phyloP scores from a whole-genome alignment of 2,329 filamentous ascomycete species.

The Pezicula carpinea region DNA sequence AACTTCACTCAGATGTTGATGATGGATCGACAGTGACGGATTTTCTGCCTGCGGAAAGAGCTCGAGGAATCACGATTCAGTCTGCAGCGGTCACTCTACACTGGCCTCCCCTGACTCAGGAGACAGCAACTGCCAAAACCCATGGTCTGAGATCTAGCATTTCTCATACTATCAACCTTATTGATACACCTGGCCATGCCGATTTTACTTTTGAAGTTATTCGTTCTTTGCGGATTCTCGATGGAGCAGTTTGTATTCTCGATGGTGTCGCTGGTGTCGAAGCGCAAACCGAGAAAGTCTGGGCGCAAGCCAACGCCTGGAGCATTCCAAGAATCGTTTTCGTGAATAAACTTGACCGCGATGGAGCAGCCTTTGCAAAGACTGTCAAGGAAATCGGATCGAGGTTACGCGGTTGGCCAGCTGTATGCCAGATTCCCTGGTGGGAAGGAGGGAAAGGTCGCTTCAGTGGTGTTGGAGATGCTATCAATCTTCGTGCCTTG shows the following conservation, averaged over 20 bases:
- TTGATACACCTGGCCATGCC: constrained; percentile 94
- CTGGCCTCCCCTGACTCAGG: constrained; percentile 63
- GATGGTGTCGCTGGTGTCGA: constrained; percentile 93
- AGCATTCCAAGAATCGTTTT: constrained; percentile 78
- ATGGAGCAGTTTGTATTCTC: constrained; percentile 88
- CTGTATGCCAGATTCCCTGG: constrained; percentile 94
- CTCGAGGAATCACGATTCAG: constrained; percentile 94
- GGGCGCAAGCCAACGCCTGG: constrained; percentile 83
- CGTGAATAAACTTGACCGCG: constrained; percentile 81
- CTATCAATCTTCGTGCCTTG: constrained; percentile 69
- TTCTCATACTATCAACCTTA: constrained; percentile 77
- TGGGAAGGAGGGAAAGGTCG: constrained; percentile 70
- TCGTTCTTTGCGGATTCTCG: constrained; percentile 79
- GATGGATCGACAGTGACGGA: constrained; percentile 96
- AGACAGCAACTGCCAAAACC: constrained; percentile 22
- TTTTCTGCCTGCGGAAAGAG: constrained; percentile 87
- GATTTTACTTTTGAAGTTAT: constrained; percentile 98
- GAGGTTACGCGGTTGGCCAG: constrained; percentile 76
- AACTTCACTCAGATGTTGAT: constrained; percentile 65
- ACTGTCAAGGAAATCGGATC: constrained; percentile 83
- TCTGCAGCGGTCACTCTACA: constrained; percentile 93
- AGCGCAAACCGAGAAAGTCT: constrained; percentile 95
- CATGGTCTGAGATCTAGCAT: constrained; percentile 44
- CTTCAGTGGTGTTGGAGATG: constrained; percentile 81
- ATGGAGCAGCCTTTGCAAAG: constrained; percentile 75